Base-by-base conservation (phyloP, 176 grass and related monocot genomes). In the Metroxylon sagu region DNA sequence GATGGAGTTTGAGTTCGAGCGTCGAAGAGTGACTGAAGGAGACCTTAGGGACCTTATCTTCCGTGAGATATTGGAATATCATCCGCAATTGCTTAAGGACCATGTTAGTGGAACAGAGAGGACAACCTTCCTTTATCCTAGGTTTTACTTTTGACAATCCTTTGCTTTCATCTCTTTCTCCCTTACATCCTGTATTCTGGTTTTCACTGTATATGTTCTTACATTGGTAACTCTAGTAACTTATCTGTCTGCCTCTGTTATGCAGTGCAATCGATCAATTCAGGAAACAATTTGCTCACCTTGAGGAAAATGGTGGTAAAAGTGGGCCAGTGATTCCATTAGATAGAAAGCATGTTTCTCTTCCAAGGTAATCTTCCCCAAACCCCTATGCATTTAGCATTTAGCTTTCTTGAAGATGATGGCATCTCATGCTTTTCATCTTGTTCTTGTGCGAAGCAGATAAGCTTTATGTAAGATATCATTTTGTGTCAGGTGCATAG, bases 1-100 rank as follows among this genome's bases (percentile, higher is more conserved):
- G 65, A 88, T 98, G 87, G 93, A 98, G 68, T 98, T 98, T 62
- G 93, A 98, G 57, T 98, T 98, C 68, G 93, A 98, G 65, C 75
- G 84, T 48, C 84, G 80, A 72, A 83, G 93, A 79, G 93, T 98
- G 30, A 92, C 93, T 43, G 88, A 98, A 74, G 93, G 92, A 75
- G 93, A 98, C 58, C 83, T 98, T 68, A 77, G 84, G 56, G 93
- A 98, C 73, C 70, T 98, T 50, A 98, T 98, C 58, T 98, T 98
- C 60, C 76, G 76, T 71, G 93, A 98, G 55, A 98, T 88, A 82
- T 56, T 98, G 81, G 87, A 98, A 66, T 98, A 98, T 57, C 93
- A 98, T 77, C 84, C 87, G 0, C 93, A 98, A 60, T 79, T 98
- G 73, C 81, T 98, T 25, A 98, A 98, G 70, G 84, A 98, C 62